Evolutionary conservation across 345 rosid species (phyloP).

Genomic region (Gossypium anomalum): DNA sequence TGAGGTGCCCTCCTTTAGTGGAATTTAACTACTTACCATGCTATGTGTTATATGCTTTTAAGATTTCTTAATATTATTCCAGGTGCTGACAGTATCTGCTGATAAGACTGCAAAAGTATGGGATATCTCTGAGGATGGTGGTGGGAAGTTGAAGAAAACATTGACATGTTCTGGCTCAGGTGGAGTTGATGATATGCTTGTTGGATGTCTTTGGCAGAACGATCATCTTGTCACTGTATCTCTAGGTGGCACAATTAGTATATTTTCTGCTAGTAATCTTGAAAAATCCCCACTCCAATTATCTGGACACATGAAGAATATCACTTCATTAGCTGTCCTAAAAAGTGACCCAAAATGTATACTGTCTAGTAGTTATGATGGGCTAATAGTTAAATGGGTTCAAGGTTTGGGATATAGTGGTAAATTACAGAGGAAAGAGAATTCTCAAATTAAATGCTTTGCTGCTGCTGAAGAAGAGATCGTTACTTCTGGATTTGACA

Average conservation of each 20-base stretch:
- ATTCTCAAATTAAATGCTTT: conserved; percentile 75
- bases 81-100: conserved; percentile 91
- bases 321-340: conserved; percentile 66
- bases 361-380: conserved; percentile 84
- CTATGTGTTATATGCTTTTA: not conserved
- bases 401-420: conserved; percentile 82
- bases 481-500: conserved; percentile 85
- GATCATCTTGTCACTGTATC: conserved; percentile 84
- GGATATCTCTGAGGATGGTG: conserved; percentile 75
- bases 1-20: not conserved
- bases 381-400: conserved; percentile 83
- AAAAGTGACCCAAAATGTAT: conserved; percentile 53
- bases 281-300: conserved; percentile 64
- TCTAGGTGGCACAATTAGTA: conserved; percentile 79
- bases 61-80: conserved; percentile 12
- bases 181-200: conserved; percentile 91
- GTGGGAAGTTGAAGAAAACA: conserved; percentile 63
- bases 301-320: conserved; percentile 86
- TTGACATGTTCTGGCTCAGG: conserved; percentile 62
- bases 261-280: conserved; percentile 73
- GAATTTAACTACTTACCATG: not conserved
- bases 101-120: conserved; percentile 96
- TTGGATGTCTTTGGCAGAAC: conserved; percentile 93
- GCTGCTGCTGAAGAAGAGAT: conserved; percentile 81
- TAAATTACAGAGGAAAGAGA: conserved; percentile 69